Conservation (phyloP, 805 yeast genomes). For the Kuraishia hungarica region DNA sequence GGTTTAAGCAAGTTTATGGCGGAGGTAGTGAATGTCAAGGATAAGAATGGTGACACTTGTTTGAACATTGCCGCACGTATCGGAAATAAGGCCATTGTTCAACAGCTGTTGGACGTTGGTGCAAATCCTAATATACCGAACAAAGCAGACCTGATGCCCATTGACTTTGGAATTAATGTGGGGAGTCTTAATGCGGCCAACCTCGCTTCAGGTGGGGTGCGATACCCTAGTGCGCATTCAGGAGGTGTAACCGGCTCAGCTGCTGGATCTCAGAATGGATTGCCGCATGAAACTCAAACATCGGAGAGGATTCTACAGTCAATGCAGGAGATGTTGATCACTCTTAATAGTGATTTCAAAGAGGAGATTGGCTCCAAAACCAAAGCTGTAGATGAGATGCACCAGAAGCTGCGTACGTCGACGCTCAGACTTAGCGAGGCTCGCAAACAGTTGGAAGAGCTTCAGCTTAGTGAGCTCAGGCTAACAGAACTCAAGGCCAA, state of each 20-base stretch:
- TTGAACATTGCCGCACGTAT: slow-evolving; percentile 87
- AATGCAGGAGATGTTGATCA: slow-evolving; percentile 39
- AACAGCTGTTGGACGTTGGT: slow-evolving; percentile 77
- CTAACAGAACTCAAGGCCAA: slow-evolving; percentile 45
- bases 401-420: slow-evolving; percentile 48
- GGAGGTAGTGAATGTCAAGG: slow-evolving; percentile 79
- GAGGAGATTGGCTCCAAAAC: slow-evolving; percentile 48
- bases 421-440: slow-evolving; percentile 40
- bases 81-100: slow-evolving; percentile 73
- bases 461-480: slow-evolving; percentile 34
- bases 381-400: slow-evolving; percentile 40
- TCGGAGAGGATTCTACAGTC: slow-evolving; percentile 37
- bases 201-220: background rate
- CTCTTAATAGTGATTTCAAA: slow-evolving; percentile 52
- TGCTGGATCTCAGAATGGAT: background rate
- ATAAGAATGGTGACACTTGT: slow-evolving; percentile 91
- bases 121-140: slow-evolving; percentile 77
- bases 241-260: background rate
- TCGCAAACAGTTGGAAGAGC: slow-evolving; percentile 40
- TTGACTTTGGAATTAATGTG: slow-evolving; percentile 71
- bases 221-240: background rate
- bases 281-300: slow-evolving; percentile 9
- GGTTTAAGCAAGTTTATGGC: slow-evolving; percentile 52
- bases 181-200: slow-evolving; percentile 3
- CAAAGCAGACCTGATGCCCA: slow-evolving; percentile 78